phyloP scores from a whole-genome alignment of 2,329 filamentous ascomycete species.

The Epichloe sp. region DNA sequence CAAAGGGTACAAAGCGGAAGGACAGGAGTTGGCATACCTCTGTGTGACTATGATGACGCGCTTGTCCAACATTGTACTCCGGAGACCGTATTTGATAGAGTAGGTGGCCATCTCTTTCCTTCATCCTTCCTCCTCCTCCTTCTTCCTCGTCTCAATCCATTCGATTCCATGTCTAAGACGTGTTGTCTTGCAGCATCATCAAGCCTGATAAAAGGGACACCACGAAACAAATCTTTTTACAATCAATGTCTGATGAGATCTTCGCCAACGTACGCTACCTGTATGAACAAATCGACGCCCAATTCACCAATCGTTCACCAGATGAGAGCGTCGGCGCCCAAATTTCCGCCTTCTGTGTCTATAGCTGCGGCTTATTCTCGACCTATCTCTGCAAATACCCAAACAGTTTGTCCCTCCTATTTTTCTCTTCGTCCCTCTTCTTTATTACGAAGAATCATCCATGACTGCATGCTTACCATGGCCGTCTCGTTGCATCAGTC shows the following conservation, averaged over 20 bases:
- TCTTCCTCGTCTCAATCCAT: neutral
- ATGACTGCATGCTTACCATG: neutral
- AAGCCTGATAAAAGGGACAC: constrained; percentile 26
- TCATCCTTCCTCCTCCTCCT: no score
- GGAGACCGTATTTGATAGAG: constrained; percentile 40
- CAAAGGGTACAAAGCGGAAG: constrained; percentile 32
- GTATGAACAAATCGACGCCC: constrained; percentile 37
- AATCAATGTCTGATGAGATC: constrained; percentile 30
- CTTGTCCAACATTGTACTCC: constrained; percentile 42
- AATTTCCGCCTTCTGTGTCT: constrained; percentile 42
- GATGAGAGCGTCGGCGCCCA: constrained; percentile 39
- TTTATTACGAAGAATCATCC: neutral
- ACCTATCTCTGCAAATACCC: constrained; percentile 40
- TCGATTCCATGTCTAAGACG: neutral
- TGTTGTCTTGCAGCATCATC: constrained; percentile 25
- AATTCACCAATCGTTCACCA: constrained; percentile 31
- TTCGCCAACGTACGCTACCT: constrained; percentile 35
- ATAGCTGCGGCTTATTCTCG: constrained; percentile 39
- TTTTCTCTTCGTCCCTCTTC: neutral
- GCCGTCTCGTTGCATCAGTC: constrained; percentile 17
- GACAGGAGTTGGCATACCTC: constrained; percentile 39
- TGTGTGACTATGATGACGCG: constrained; percentile 41
- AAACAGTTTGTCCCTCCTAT: constrained; percentile 22
- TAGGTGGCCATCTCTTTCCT: constrained; percentile 15
- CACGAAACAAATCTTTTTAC: constrained; percentile 25